Conservation (phyloP, 768 basidiomycete species). For the Tulasnella sp. region DNA sequence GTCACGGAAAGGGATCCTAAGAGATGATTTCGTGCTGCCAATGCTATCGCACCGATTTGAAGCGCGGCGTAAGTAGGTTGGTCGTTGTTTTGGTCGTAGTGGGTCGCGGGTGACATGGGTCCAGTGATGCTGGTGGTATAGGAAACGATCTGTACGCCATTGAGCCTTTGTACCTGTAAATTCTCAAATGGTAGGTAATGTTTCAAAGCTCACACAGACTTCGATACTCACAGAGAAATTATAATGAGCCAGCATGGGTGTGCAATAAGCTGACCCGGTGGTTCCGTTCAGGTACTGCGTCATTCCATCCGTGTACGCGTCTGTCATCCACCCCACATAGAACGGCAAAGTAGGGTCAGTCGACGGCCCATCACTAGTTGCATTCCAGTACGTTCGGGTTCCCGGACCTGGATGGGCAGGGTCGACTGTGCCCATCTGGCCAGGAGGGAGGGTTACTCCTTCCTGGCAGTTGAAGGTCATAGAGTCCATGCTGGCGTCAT, state of each 20-base stretch:
- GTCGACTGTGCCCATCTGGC: neutral
- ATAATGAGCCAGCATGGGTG: neutral
- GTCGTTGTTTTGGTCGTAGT: neutral
- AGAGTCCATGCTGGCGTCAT: neutral
- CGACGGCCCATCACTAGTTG: neutral
- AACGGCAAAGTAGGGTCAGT: neutral
- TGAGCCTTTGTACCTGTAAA: neutral
- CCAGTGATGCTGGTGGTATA: neutral
- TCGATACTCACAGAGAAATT: neutral
- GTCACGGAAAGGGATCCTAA: neutral
- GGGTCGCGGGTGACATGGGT: neutral
- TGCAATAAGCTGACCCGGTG: neutral
- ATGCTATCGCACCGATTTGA: neutral
- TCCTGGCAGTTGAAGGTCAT: neutral
- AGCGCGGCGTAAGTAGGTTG: neutral
- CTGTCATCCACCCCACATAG: neutral
- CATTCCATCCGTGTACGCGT: slow-evolving; percentile 2
- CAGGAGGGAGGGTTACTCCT: neutral
- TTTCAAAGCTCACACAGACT: neutral
- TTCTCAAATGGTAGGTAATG: neutral
- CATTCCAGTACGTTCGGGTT: neutral
- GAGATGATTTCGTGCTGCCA: neutral
- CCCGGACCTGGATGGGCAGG: neutral
- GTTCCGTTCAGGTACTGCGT: neutral
- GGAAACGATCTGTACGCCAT: neutral